Evolutionary conservation across 2,329 filamentous ascomycete genomes (phyloP).

Genomic region (Aspergillus glaucus): DNA sequence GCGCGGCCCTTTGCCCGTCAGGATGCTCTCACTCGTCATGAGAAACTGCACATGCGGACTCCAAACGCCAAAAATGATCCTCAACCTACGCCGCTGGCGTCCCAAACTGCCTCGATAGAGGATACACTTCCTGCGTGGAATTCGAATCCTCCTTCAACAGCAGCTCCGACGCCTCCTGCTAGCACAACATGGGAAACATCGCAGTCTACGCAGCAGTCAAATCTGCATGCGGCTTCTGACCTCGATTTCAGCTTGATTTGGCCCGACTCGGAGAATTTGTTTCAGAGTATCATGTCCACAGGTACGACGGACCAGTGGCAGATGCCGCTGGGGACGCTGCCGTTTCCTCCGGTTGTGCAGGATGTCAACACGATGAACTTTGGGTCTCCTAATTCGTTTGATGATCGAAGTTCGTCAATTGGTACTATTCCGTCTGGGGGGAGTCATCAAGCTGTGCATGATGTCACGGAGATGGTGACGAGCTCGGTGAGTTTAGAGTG

Average conservation of each 20-base stretch:
- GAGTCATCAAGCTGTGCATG: slow-evolving; percentile 39
- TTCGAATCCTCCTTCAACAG: slow-evolving; percentile 14
- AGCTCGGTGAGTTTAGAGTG: slow-evolving; percentile 29
- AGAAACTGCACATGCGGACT: slow-evolving; percentile 35
- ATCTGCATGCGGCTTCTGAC: slow-evolving; percentile 21
- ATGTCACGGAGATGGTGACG: slow-evolving; percentile 41
- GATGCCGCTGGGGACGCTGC: slow-evolving; percentile 37
- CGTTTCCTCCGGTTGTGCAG: slow-evolving; percentile 29
- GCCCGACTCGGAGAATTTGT: slow-evolving; percentile 41
- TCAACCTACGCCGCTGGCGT: slow-evolving; percentile 6
- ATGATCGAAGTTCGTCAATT: slow-evolving; percentile 32
- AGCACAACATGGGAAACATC: slow-evolving; percentile 21
- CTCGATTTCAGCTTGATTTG: slow-evolving; percentile 39
- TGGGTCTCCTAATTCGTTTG: slow-evolving; percentile 31
- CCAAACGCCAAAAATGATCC: slow-evolving; percentile 15
- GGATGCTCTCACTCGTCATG: slow-evolving; percentile 41
- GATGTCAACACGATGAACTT: slow-evolving; percentile 25
- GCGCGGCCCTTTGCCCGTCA: slow-evolving; percentile 38
- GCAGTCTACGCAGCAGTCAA: slow-evolving; percentile 13
- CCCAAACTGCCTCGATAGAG: slow-evolving; percentile 15
- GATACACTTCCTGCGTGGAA: slow-evolving; percentile 19
- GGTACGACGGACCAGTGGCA: slow-evolving; percentile 38
- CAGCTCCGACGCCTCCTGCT: slow-evolving; percentile 11
- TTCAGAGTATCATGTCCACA: slow-evolving; percentile 39
- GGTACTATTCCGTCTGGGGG: slow-evolving; percentile 36